Conservation (phyloP, 1,284 basidiomycete species). For the Inonotus hispidus region DNA sequence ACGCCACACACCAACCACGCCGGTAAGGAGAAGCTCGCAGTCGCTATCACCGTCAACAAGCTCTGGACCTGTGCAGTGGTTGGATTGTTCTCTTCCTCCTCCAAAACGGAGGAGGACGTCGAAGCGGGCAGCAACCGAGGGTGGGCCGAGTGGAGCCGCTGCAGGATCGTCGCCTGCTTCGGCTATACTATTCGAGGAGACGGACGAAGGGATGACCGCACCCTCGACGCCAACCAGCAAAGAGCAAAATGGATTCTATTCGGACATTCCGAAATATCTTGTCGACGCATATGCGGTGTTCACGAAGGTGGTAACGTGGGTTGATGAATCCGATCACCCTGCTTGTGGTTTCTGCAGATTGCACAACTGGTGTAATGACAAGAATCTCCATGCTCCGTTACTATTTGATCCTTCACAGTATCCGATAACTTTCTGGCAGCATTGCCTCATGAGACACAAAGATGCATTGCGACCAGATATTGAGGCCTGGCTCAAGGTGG, state of each 20-base stretch:
- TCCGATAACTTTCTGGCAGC: constrained; percentile 8
- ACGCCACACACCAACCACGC: constrained; percentile 3
- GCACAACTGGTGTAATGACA: not conserved
- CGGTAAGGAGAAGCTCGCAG: not conserved
- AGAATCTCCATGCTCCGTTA: not conserved
- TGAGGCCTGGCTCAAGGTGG: constrained; percentile 3
- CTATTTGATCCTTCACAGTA: constrained; percentile 1
- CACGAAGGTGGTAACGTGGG: constrained; percentile 12
- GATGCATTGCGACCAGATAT: constrained; percentile 6
- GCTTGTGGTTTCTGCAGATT: constrained; percentile 9
- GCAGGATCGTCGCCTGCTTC: not conserved
- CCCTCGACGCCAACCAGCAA: not conserved
- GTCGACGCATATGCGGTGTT: not conserved
- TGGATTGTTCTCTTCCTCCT: not conserved
- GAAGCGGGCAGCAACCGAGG: not conserved
- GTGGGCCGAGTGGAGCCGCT: not conserved
- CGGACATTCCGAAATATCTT: not conserved
- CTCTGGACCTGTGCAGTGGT: not conserved
- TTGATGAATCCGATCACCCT: not conserved
- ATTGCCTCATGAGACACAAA: constrained; percentile 8
- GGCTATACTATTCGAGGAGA: not conserved
- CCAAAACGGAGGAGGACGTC: constrained; percentile 8
- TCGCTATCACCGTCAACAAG: constrained; percentile 7
- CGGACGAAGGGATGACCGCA: not conserved
- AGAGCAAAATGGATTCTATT: not conserved